Percentiles rank a stretch among this genome's conserved stretches.
Evolutionary conservation across 176 grass and related monocot genomes (phyloP).

Genomic region (Aegilops umbellulata): DNA sequence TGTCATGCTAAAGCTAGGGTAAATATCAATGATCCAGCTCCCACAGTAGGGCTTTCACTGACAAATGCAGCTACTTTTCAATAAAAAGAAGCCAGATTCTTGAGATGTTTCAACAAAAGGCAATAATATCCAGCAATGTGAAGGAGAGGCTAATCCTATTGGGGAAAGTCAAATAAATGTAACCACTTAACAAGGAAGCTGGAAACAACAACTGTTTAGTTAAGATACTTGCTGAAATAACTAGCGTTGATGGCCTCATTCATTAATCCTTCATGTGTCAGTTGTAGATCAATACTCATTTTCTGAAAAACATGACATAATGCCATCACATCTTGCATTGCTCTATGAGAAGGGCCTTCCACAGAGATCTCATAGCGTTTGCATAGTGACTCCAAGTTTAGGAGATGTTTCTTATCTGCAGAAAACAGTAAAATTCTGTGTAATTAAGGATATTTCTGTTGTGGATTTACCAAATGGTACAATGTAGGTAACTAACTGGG

Average conservation of each 20-base stretch:
- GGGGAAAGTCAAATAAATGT: constrained; percentile 10
- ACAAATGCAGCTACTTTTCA: not conserved
- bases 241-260: constrained; percentile 39
- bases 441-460: not conserved
- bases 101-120: not conserved
- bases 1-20: not conserved
- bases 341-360: constrained; percentile 50
- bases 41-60: not conserved
- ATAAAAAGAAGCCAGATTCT: not conserved
- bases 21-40: not conserved
- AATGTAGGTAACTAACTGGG: constrained; percentile 4
- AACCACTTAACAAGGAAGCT: not conserved
- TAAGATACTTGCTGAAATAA: constrained; percentile 34
- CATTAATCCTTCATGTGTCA: constrained; percentile 41
- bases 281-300: constrained; percentile 54
- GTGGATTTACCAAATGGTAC: not conserved
- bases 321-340: constrained; percentile 65
- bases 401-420: constrained; percentile 35
- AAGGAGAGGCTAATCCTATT: constrained; percentile 4
- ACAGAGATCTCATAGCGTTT: constrained; percentile 39
- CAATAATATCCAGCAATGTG: constrained; percentile 18
- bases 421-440: constrained; percentile 18
- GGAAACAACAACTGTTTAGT: not conserved
- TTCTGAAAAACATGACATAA: constrained; percentile 56
- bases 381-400: constrained; percentile 33